A percentile compares a stretch with the other conserved stretches of the same genome.
Evolutionary conservation across 2,329 filamentous ascomycete genomes (phyloP).

Genomic region (Calonectria ilicicola): DNA sequence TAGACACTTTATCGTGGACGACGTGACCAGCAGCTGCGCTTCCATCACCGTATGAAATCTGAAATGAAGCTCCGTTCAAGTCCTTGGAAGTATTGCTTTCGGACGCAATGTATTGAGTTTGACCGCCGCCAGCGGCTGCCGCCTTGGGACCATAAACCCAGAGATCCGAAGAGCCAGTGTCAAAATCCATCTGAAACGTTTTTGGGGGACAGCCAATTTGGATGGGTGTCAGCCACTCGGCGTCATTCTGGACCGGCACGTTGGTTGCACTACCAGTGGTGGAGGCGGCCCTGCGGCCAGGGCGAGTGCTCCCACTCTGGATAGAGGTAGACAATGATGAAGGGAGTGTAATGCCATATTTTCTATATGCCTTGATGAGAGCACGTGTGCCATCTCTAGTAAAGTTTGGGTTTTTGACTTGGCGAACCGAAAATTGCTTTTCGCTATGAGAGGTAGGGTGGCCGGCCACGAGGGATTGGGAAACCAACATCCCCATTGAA

Average conservation of each 20-base stretch:
- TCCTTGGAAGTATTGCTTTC: constrained; percentile 53
- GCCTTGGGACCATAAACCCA: constrained; percentile 62
- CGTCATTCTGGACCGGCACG: constrained; percentile 45
- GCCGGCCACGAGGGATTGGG: background rate
- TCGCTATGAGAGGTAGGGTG: constrained; percentile 10
- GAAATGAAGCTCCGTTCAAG: constrained; percentile 53
- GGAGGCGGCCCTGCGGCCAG: constrained; percentile 21
- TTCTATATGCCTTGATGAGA: constrained; percentile 50
- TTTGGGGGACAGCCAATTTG: constrained; percentile 58
- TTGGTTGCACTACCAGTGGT: constrained; percentile 45
- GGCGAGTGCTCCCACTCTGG: constrained; percentile 36
- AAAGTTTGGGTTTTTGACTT: constrained; percentile 52
- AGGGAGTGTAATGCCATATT: constrained; percentile 51
- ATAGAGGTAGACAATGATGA: background rate
- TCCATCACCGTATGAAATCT: constrained; percentile 58
- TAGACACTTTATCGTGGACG: constrained; percentile 55
- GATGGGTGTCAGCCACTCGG: constrained; percentile 54
- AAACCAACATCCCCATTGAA: background rate
- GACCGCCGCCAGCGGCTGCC: constrained; percentile 52
- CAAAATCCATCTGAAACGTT: constrained; percentile 57
- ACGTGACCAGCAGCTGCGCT: constrained; percentile 56
- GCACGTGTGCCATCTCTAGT: constrained; percentile 48
- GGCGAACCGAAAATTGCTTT: constrained; percentile 46
- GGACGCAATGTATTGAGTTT: constrained; percentile 53
- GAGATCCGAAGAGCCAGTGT: constrained; percentile 60